phyloP scores from a whole-genome alignment of 257 asterid genomes.

The Primulina tabacum region DNA sequence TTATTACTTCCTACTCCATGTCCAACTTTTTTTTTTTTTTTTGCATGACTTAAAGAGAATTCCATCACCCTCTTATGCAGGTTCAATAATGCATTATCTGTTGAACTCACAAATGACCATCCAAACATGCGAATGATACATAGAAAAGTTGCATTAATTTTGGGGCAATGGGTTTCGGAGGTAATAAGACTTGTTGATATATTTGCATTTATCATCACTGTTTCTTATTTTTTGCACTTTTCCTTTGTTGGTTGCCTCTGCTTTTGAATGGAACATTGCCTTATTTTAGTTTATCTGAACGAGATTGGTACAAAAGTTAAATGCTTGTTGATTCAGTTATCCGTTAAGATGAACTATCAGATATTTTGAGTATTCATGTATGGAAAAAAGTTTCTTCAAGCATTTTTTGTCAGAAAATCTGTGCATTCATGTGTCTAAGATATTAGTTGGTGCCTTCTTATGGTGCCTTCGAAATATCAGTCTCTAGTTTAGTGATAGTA shows the following conservation, averaged over 20 bases:
- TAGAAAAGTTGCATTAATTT: slow-evolving; percentile 88
- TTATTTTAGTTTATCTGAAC: slow-evolving; percentile 18
- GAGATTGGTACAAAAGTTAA: slow-evolving; percentile 11
- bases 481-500: background rate
- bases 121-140: slow-evolving; percentile 94
- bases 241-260: slow-evolving; percentile 13
- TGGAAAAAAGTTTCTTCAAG: slow-evolving; percentile 14
- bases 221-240: slow-evolving; percentile 15
- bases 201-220: slow-evolving; percentile 14
- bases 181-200: slow-evolving; percentile 36
- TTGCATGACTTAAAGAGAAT: slow-evolving; percentile 17
- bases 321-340: slow-evolving; percentile 18
- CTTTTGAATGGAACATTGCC: slow-evolving; percentile 16
- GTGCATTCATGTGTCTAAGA: slow-evolving; percentile 11
- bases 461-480: background rate
- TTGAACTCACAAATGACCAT: slow-evolving; percentile 75
- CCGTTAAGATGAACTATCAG: slow-evolving; percentile 14
- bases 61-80: slow-evolving; percentile 40
- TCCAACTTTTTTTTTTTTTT: slow-evolving; percentile 18
- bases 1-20: background rate
- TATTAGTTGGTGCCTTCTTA: slow-evolving; percentile 17
- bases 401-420: background rate
- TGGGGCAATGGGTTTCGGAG: slow-evolving; percentile 99
- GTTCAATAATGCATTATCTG: slow-evolving; percentile 89
- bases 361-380: slow-evolving; percentile 11